phyloP scores from a whole-genome alignment of 225 moss, liverwort and hornwort genomes.

The Asterella californica region DNA sequence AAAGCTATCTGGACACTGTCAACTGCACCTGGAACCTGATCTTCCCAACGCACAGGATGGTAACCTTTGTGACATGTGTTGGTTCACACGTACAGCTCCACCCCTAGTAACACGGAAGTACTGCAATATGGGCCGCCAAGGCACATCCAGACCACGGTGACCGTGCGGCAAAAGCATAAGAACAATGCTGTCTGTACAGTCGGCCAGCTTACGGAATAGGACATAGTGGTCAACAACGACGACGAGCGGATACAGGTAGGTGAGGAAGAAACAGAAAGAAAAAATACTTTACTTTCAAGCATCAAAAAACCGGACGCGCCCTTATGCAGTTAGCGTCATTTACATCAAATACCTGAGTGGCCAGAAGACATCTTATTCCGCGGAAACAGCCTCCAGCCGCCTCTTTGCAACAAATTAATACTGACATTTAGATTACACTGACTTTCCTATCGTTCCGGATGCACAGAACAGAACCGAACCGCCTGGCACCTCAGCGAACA shows the following conservation, averaged over 20 bases:
- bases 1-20: neutral
- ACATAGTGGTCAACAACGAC: neutral
- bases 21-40: neutral
- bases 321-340: slow-evolving; percentile 35
- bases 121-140: neutral
- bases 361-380: slow-evolving; percentile 20
- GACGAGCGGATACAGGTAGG: neutral
- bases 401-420: slow-evolving; percentile 33
- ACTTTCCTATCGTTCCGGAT: slow-evolving; percentile 32
- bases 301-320: slow-evolving; percentile 33
- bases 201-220: neutral
- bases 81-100: neutral
- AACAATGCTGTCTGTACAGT: neutral
- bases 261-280: slow-evolving; percentile 19
- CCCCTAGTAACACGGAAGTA: neutral
- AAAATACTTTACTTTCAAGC: slow-evolving; percentile 43
- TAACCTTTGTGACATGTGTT: neutral
- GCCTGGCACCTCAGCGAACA: slow-evolving; percentile 20
- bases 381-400: slow-evolving; percentile 25
- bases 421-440: slow-evolving; percentile 37
- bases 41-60: neutral
- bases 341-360: slow-evolving; percentile 33
- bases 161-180: neutral
- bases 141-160: neutral
- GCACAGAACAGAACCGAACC: slow-evolving; percentile 4